Conservation (phyloP, 2,329 filamentous ascomycete species). For the Fusarium nodosum region DNA sequence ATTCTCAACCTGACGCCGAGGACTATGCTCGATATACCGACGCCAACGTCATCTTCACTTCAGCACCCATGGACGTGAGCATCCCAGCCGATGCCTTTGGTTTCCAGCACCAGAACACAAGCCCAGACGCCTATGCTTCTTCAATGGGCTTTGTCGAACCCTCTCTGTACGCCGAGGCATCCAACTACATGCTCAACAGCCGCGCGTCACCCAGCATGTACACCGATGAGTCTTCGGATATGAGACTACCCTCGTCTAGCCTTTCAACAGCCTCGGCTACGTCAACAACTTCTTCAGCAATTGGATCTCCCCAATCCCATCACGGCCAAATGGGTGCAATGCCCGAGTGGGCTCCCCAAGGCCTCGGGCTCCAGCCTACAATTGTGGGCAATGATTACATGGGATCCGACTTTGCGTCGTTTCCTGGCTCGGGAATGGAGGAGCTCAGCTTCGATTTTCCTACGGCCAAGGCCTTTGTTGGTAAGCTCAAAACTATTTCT, state of each 20-base stretch:
- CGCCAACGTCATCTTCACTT: constrained; percentile 55
- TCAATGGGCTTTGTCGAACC: constrained; percentile 61
- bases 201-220: constrained; percentile 64
- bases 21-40: constrained; percentile 64
- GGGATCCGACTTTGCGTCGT: constrained; percentile 67
- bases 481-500: constrained; percentile 61
- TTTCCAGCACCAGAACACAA: constrained; percentile 54
- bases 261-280: constrained; percentile 72
- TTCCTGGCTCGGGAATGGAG: constrained; percentile 64
- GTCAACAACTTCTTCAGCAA: constrained; percentile 75
- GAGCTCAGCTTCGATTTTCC: constrained; percentile 65
- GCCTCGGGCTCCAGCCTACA: constrained; percentile 71
- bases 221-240: constrained; percentile 63
- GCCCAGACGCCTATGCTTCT: constrained; percentile 53
- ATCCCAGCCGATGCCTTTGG: constrained; percentile 63
- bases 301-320: constrained; percentile 75
- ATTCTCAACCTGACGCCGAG: constrained; percentile 52
- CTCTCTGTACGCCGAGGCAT: constrained; percentile 62
- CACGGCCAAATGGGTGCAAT: constrained; percentile 69
- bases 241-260: constrained; percentile 67
- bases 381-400: constrained; percentile 72
- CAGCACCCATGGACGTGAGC: constrained; percentile 62
- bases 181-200: constrained; percentile 61
- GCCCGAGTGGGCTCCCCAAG: constrained; percentile 69
- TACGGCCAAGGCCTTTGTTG: constrained; percentile 67